phyloP scores from a whole-genome alignment of 1,139 yeast genomes.

The Pichia sp. region DNA sequence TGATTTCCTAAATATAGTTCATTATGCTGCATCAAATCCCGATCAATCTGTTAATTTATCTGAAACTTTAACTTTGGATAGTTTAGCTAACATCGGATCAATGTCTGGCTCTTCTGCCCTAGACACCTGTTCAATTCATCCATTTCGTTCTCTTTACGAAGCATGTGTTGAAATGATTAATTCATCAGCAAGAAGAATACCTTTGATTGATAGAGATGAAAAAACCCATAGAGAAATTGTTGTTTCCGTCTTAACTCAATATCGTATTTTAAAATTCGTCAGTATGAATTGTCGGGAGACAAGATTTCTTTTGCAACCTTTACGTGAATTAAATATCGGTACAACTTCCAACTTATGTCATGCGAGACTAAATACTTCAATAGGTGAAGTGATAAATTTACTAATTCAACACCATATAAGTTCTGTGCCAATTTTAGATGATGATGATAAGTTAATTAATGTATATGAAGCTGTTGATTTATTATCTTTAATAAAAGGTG shows the following conservation, averaged over 20 bases:
- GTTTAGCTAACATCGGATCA: constrained; percentile 30
- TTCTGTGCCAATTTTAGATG: constrained; percentile 87
- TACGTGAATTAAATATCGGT: constrained; percentile 61
- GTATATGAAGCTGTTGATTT: constrained; percentile 97
- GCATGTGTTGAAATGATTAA: constrained; percentile 92
- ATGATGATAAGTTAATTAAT: constrained; percentile 61
- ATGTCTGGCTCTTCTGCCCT: constrained; percentile 69
- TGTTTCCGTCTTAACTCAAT: constrained; percentile 91
- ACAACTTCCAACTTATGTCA: constrained; percentile 58
- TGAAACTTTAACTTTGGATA: constrained; percentile 80
- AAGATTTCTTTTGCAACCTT: constrained; percentile 71
- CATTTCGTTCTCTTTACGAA: constrained; percentile 82
- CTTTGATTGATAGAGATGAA: constrained; percentile 90
- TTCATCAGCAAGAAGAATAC: constrained; percentile 87
- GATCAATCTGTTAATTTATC: constrained; percentile 61
- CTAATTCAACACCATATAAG: constrained; percentile 76
- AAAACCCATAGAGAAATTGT: constrained; percentile 91
- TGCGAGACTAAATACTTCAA: constrained; percentile 88
- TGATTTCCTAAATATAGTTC: constrained; percentile 92
- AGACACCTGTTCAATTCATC: constrained; percentile 86
- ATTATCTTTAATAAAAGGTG: constrained; percentile 86
- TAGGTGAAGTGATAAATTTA: constrained; percentile 84
- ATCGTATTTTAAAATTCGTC: constrained; percentile 90
- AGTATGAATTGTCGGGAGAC: constrained; percentile 96
- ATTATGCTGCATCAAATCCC: constrained; percentile 87